Evolutionary conservation across 2,329 filamentous ascomycete genomes (phyloP), one percentile per base, ranked within the genome.

Genomic region (Colletotrichum somersetense): DNA sequence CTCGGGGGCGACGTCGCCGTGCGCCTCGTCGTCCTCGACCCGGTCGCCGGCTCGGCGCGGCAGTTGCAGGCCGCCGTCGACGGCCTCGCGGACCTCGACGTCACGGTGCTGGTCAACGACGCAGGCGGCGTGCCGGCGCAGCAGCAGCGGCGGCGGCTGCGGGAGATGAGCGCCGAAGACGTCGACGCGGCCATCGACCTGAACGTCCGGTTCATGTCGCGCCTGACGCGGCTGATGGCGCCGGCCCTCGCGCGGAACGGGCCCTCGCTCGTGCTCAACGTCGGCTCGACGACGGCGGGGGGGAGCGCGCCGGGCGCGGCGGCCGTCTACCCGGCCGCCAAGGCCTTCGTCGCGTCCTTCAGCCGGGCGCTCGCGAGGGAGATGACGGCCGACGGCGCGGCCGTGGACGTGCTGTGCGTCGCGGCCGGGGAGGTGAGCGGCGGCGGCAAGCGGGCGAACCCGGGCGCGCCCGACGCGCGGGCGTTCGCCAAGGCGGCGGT

Each of bases 151-250:
- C 65, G 67, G 64, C 64, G 78, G 67, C 65, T 79, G 67, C 74
- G 69, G 18, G 78, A 77, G 16, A 79, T 78, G 68, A 73, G 77
- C 26, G 70, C 67, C 44, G 75, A 72, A 14, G 80, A 80, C 23
- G 73, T 81, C 67, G 79, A 80, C 71, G 73, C 72, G 38, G 71
- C 77, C 68, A 76, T 83, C 66, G 75, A 78, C 73, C 62, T 77
- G 50, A 81, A 83, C 74, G 77, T 76, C 38, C 77, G 78, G 38
- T 82, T 81, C 77, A 80, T 80, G 78, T 76, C 80, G 33, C 79
- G 78, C 30, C 75, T 81, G 20, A 80, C 80, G n/a, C 73, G 77
- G 7, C 67, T 79, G 40, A 53, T 62, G 55, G 4, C 53, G 33
- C 64, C 64, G 14, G 74, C 80, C 72, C 73, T 80, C 78, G 77